phyloP scores from a whole-genome alignment of 345 rosid genomes.

The Camelina hispida region DNA sequence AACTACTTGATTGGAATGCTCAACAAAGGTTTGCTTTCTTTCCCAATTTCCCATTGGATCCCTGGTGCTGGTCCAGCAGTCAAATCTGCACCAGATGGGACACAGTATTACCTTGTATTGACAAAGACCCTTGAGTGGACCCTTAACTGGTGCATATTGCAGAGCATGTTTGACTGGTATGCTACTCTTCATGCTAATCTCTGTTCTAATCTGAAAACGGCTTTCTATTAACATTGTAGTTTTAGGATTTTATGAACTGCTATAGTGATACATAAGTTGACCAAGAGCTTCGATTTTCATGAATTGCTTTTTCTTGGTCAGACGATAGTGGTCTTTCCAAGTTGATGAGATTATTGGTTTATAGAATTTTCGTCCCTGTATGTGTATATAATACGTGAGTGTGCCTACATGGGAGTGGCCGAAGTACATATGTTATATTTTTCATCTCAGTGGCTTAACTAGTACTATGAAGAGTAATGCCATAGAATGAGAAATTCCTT shows the following conservation, averaged over 20 bases:
- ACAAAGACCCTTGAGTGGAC: conserved; percentile 99
- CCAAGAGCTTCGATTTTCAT: neutral
- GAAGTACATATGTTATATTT: conserved; percentile 11
- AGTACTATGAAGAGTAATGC: neutral
- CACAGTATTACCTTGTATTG: conserved; percentile 61
- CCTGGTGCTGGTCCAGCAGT: conserved; percentile 96
- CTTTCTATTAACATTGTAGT: conserved; percentile 13
- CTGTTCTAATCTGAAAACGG: neutral
- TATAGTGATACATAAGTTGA: neutral
- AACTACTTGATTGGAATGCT: conserved; percentile 98
- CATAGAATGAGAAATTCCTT: conserved; percentile 11
- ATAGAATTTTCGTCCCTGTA: neutral
- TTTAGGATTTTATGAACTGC: conserved; percentile 3
- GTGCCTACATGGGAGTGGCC: neutral
- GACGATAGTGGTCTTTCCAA: neutral
- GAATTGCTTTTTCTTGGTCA: conserved; percentile 3
- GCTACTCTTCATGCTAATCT: conserved; percentile 28
- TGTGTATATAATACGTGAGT: neutral
- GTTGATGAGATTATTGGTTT: conserved; percentile 13
- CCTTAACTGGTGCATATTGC: conserved; percentile 96
- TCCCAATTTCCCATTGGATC: conserved; percentile 81
- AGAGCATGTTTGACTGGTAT: conserved; percentile 99
- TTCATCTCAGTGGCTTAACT: neutral
- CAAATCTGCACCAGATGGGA: conserved; percentile 59
- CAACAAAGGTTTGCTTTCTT: conserved; percentile 94